Evolutionary conservation across 345 rosid genomes (phyloP).

Genomic region (Mercurialis annua): DNA sequence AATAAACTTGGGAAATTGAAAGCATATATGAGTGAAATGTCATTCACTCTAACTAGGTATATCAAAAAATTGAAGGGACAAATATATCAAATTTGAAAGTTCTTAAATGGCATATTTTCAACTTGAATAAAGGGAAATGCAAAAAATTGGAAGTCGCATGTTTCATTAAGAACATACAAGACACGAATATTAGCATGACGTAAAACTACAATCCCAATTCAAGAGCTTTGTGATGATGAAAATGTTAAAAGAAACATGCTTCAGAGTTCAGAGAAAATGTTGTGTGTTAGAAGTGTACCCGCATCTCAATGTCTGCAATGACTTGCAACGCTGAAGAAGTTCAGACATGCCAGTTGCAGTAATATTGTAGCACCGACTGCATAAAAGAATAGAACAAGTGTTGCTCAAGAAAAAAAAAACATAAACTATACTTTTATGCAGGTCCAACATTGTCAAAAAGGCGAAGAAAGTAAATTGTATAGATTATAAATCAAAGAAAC

Average conservation of each 20-base stretch:
- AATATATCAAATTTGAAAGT: conserved; percentile 1
- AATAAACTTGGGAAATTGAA: not conserved
- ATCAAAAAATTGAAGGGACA: not conserved
- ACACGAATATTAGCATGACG: not conserved
- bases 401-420: not conserved
- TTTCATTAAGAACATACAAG: not conserved
- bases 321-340: conserved; percentile 59
- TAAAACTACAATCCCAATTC: not conserved
- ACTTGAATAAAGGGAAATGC: not conserved
- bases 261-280: conserved; percentile 4
- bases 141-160: not conserved
- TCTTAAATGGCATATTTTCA: not conserved
- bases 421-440: not conserved
- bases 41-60: not conserved
- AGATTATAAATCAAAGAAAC: not conserved
- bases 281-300: conserved; percentile 44
- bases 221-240: not conserved
- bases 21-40: not conserved
- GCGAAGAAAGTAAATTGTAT: not conserved
- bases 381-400: conserved; percentile 14
- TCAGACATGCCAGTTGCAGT: conserved; percentile 63
- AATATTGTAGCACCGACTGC: conserved; percentile 66
- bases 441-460: not conserved
- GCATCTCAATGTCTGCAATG: conserved; percentile 72
- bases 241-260: not conserved